These are phyloP conservation scores for Boletus hoseneyae DNA, from an alignment of 1,284 basidiomycete genomes.

Conservation along the genomic window DNA sequence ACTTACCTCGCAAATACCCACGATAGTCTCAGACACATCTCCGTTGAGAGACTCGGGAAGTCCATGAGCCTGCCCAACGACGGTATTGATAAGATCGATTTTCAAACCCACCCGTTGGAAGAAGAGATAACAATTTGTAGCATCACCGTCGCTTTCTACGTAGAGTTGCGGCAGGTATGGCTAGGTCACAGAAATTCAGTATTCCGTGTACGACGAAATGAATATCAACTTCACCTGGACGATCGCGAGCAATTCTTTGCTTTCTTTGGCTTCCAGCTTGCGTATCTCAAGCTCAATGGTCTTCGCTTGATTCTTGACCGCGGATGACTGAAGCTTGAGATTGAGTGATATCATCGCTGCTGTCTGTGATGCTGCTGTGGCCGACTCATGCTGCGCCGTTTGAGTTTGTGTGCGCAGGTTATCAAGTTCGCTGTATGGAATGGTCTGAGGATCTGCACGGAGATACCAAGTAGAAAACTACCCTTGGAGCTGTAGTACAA, in stretches of 20 bases:
- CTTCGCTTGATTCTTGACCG: conserved; percentile 84
- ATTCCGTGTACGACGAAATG: neutral
- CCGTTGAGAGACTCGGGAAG: conserved; percentile 82
- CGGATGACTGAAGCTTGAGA: conserved; percentile 86
- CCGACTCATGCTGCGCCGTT: conserved; percentile 78
- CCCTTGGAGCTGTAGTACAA: conserved; percentile 82
- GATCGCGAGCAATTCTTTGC: conserved; percentile 70
- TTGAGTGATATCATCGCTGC: conserved; percentile 89
- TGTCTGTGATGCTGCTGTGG: conserved; percentile 69
- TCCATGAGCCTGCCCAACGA: conserved; percentile 78
- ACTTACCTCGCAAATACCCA: conserved; percentile 85
- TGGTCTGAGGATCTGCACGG: conserved; percentile 4
- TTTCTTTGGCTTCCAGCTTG: conserved; percentile 80
- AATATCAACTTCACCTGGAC: conserved; percentile 47
- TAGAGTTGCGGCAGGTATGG: conserved; percentile 85
- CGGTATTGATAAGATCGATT: conserved; percentile 77
- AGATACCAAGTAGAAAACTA: conserved; percentile 33
- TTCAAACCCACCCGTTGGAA: conserved; percentile 86
- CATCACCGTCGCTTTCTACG: conserved; percentile 81
- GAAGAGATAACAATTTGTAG: conserved; percentile 85
- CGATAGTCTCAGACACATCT: conserved; percentile 75
- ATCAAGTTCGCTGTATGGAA: conserved; percentile 72
- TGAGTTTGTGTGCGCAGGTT: conserved; percentile 78
- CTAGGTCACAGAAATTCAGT: conserved; percentile 35
- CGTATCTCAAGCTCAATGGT: conserved; percentile 85